phyloP scores from a whole-genome alignment of 2,329 filamentous ascomycete species.

The Dichotomopilus funicola region DNA sequence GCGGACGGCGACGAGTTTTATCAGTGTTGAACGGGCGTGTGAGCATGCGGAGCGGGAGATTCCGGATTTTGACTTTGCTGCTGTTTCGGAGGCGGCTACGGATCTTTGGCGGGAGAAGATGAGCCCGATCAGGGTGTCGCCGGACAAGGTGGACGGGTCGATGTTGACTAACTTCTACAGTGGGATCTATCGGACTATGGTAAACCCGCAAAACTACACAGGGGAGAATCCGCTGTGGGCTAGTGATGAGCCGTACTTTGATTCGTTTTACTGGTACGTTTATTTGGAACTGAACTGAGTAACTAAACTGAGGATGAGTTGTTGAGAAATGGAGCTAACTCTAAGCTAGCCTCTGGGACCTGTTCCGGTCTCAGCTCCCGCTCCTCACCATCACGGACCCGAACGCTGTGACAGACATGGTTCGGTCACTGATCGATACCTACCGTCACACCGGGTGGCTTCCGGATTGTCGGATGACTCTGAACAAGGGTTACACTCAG shows the following conservation, averaged over 20 bases:
- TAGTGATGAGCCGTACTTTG: conserved; percentile 63
- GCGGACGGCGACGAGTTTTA: conserved; percentile 64
- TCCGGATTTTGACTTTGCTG: conserved; percentile 58
- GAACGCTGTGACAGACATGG: conserved; percentile 55
- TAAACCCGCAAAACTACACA: conserved; percentile 68
- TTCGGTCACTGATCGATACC: conserved; percentile 64
- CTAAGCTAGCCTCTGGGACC: conserved; percentile 56
- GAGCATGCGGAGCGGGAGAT: conserved; percentile 62
- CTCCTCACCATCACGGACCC: conserved; percentile 65
- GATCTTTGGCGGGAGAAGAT: conserved; percentile 57
- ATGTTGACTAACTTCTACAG: conserved; percentile 62
- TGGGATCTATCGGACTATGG: conserved; percentile 65
- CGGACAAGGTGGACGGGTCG: conserved; percentile 44
- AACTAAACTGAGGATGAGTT: conserved; percentile 14
- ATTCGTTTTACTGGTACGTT: conserved; percentile 63
- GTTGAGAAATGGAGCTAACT: not conserved
- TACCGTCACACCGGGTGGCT: conserved; percentile 65
- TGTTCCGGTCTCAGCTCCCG: conserved; percentile 61
- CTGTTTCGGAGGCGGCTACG: conserved; percentile 45
- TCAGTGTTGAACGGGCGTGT: conserved; percentile 60
- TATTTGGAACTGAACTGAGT: too few species aligned
- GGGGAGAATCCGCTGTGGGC: conserved; percentile 65
- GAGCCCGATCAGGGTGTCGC: conserved; percentile 48
- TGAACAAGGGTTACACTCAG: conserved; percentile 67
- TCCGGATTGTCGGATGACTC: conserved; percentile 70